Base-by-base conservation (phyloP, 2,329 filamentous ascomycete genomes). In the Lachnum nothofagi region DNA sequence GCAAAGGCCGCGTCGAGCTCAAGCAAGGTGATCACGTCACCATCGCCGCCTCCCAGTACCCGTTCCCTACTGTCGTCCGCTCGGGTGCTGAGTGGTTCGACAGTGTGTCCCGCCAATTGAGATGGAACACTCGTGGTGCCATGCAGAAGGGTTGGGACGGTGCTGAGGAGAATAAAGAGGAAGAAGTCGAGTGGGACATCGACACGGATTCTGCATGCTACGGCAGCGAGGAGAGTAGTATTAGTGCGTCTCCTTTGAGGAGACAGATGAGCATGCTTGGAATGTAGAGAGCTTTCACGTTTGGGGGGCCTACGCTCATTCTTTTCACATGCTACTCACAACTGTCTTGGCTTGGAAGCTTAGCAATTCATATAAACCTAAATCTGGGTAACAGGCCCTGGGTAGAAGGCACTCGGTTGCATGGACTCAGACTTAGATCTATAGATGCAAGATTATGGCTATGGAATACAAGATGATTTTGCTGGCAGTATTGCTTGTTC, bases 1-100 rank as follows among this genome's bases (percentile, higher is more conserved):
- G 93, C 68, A 98, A 97, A 69, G 91, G 90, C 48, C 89, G 93
- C 43, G 81, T 98, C 37, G 91, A 98, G 69, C 82, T 98, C 29
- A 85, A 85, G 54, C 88, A 91, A 63, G 93, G 93, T 46, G 93
- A 98, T 70, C 88, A 91, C 62, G 93, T 98, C 66, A 96, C 91
- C 52, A 93, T 98, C 61, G 89, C 91, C 34, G 93, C 93, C 3
- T 94, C 88, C 24, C 90, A 95, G 66, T 98, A 96, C 63, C 93
- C 93, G 0, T 97, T 98, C 72, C 93, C 93, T 2, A 97, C 93
- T 1, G 91, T 98, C 37, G 88, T 94, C 49, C 86, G 89, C 56
- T 88, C 86, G 55, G 85, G 85, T 53, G 87, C 85, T 1, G 93
- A 98, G 68, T 98, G 93, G 93, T 96, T 98, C 65, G 88, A 96